Conservation (phyloP, 495 filamentous ascomycete species). For the Aspergillus funiculosus region DNA sequence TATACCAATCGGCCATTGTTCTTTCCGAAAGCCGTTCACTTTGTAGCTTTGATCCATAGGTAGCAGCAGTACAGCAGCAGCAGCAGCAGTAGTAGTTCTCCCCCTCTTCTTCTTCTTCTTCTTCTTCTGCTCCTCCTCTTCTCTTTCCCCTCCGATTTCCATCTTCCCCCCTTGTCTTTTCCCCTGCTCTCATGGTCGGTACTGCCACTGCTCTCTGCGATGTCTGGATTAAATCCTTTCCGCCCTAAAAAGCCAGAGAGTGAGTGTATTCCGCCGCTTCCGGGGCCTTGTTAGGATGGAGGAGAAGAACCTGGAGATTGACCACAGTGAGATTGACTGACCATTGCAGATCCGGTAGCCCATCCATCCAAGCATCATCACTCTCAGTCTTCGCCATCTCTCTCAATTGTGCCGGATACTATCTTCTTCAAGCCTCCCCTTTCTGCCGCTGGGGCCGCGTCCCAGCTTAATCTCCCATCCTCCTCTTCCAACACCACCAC, state of each 20-base stretch:
- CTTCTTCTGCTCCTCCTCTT: conserved; percentile 18
- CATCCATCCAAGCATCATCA: conserved; percentile 8
- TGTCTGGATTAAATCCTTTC: conserved; percentile 56
- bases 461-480: conserved; percentile 1
- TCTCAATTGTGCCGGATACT: conserved; percentile 3
- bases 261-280: conserved; percentile 27
- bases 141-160: conserved; percentile 13
- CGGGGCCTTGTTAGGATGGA: conserved; percentile 4
- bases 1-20: conserved; percentile 21
- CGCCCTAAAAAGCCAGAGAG: conserved; percentile 41
- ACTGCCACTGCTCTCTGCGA: conserved; percentile 34
- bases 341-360: conserved; percentile 15
- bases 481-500: neutral
- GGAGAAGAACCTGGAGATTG: too few relatives aligned
- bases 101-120: neutral
- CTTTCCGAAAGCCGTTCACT: conserved; percentile 27
- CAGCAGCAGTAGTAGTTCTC: conserved; percentile 12
- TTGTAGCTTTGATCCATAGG: too few relatives aligned
- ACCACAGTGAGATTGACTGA: conserved; percentile 9
- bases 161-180: conserved; percentile 10
- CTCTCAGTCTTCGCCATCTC: conserved; percentile 5
- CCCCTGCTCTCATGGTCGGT: conserved; percentile 25
- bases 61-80: conserved; percentile 30
- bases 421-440: conserved; percentile 5
- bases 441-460: neutral